Base-by-base conservation (phyloP, 2,329 filamentous ascomycete genomes). In the Venturia carpophila region DNA sequence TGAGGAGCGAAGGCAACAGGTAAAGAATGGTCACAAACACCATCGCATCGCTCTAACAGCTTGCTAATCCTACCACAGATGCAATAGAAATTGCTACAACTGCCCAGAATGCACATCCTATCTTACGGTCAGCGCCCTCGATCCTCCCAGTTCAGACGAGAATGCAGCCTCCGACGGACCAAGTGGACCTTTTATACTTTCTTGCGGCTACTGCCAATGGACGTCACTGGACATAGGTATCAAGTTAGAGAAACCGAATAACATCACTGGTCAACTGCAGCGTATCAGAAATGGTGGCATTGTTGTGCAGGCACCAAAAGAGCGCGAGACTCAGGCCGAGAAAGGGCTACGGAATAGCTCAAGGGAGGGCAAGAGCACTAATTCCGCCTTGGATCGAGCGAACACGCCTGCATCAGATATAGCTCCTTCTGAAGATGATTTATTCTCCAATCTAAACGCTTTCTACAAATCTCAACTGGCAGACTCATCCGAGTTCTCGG, bases 151-250 rank as follows among this genome's bases (percentile, higher is more conserved):
- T 42, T 60, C 64, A 43, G 63, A 63, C 24, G 45, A 63, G 9
- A 30, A 61, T 6, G 49, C 49, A 15, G 66, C 43, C n/a, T 41
- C 47, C 34, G 70, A 70, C 10, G 69, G 67, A n/a, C 68, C 69
- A 5, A 71, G 77, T 63, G 83, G 83, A 1, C 87, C 89, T 0
- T 97, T 88, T 76, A 86, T 93, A 42, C 81, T 99, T 52, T 85
- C 87, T 45, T 99, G 94, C 79, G 86, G 87, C 63, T 96, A 96
- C 76, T 99, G 94, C 79, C 87, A 90, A 75, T 99, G 94, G 94
- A 91, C 86, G 68, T 93, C 92, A 1, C 83, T 88, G 63, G 94
- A 99, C 73, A 90, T 96, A 52, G 91, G 89, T 45, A 87, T 99
- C 75, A 86, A 90, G 71, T 95, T 99, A 73, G 91, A 93, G 71